Percentiles rank a stretch among this genome's conserved stretches.
phyloP scores from a whole-genome alignment of 2,329 filamentous ascomycete species.

The Dothistroma pini region DNA sequence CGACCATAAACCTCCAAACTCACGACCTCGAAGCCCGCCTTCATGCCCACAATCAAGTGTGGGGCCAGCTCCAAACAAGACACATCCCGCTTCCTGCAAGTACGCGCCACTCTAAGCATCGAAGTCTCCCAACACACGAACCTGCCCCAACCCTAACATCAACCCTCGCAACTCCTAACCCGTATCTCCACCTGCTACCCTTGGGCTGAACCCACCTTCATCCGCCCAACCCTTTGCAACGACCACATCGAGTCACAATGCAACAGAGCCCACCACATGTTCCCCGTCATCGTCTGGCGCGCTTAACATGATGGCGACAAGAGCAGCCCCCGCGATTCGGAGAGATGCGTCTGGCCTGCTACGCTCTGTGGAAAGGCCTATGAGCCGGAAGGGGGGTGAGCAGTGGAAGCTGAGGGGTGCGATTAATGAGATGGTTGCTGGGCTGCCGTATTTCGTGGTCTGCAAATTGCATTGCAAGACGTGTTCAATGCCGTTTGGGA shows the following conservation, averaged over 20 bases:
- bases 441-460: background rate
- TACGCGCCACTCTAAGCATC: background rate
- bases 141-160: background rate
- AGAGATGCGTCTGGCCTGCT: background rate
- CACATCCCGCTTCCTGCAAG: background rate
- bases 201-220: background rate
- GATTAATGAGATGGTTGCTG: background rate
- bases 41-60: background rate
- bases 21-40: background rate
- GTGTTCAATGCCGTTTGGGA: background rate
- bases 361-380: background rate
- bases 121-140: background rate
- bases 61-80: background rate
- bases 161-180: background rate
- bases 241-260: background rate
- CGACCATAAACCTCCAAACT: background rate
- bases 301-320: background rate
- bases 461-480: background rate
- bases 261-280: background rate
- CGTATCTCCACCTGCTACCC: background rate
- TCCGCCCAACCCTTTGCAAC: background rate
- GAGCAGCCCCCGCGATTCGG: background rate
- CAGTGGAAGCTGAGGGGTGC: background rate
- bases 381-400: background rate
- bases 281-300: background rate